Percentiles rank a stretch among this genome's conserved stretches.
phyloP scores from a whole-genome alignment of 306 rosid species.

The Purshia tridentata region DNA sequence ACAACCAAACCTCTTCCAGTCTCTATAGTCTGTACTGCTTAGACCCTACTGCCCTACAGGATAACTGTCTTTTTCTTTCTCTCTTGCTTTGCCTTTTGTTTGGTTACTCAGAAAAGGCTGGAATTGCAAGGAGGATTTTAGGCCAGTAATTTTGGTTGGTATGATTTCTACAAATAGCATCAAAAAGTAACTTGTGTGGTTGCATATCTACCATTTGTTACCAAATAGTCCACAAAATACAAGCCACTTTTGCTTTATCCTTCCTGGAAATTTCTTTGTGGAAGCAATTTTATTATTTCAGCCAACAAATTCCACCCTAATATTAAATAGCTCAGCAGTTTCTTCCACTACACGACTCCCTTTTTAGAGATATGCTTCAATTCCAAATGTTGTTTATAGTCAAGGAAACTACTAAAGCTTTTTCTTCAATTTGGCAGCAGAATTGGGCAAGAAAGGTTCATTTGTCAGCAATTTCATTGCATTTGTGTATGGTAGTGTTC shows the following conservation, averaged over 20 bases:
- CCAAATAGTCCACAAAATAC: neutral
- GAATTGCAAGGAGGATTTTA: neutral
- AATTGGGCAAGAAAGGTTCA: too few species aligned
- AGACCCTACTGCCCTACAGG: neutral
- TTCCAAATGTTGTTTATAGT: too few species aligned
- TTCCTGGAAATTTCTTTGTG: neutral
- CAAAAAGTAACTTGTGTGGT: neutral
- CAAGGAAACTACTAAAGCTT: too few species aligned
- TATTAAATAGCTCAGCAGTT: neutral
- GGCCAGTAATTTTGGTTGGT: neutral
- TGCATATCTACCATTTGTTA: neutral
- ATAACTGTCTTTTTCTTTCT: slow-evolving; percentile 10
- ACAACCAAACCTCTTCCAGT: slow-evolving; percentile 22
- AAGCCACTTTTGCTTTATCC: neutral
- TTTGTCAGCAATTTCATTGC: too few species aligned
- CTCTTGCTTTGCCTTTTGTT: neutral
- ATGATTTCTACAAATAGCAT: neutral
- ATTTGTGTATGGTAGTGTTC: too few species aligned
- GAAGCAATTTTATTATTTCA: neutral
- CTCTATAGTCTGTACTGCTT: neutral
- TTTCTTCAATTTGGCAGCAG: too few species aligned
- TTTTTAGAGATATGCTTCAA: too few species aligned
- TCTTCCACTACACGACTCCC: neutral
- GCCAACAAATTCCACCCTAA: neutral
- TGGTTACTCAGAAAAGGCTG: neutral